Evolutionary conservation across 2,329 filamentous ascomycete species (phyloP).

Genomic region (Diaporthe citriasiana): DNA sequence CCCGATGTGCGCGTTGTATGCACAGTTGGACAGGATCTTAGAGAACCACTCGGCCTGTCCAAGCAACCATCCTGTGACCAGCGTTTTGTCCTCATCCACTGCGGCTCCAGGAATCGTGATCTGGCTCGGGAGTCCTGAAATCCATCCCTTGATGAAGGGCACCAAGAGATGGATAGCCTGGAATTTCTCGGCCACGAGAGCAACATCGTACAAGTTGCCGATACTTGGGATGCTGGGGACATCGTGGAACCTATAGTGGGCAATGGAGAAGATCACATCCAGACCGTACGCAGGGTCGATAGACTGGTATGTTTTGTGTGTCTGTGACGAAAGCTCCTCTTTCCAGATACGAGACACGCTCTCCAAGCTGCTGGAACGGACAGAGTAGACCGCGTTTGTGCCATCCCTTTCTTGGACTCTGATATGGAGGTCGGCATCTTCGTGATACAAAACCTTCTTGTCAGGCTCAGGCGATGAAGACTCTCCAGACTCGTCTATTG

Average conservation of each 20-base stretch:
- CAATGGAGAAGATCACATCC: conserved; percentile 45
- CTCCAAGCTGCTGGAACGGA: conserved; percentile 42
- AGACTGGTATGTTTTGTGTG: conserved; percentile 23
- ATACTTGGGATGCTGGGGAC: conserved; percentile 40
- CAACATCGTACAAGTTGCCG: conserved; percentile 44
- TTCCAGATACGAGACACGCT: conserved; percentile 43
- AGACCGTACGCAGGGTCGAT: conserved; percentile 43
- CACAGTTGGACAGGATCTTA: conserved; percentile 42
- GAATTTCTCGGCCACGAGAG: conserved; percentile 44
- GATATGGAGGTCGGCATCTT: conserved; percentile 44
- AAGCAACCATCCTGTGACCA: conserved; percentile 45
- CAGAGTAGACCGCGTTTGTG: conserved; percentile 40
- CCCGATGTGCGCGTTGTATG: conserved; percentile 43
- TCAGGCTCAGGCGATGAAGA: conserved; percentile 2
- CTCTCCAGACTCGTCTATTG: conserved; percentile 20
- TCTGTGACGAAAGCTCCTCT: conserved; percentile 21
- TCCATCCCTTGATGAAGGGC: conserved; percentile 44
- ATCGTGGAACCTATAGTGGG: conserved; percentile 47
- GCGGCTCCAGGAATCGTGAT: conserved; percentile 35
- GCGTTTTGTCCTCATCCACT: conserved; percentile 43
- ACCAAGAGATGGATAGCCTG: conserved; percentile 44
- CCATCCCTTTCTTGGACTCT: conserved; percentile 38
- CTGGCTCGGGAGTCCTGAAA: conserved; percentile 40
- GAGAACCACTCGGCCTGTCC: conserved; percentile 45
- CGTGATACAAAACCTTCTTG: conserved; percentile 42